Evolutionary conservation across 2,329 filamentous ascomycete genomes (phyloP).

Genomic region (Ophiostoma quercus): DNA sequence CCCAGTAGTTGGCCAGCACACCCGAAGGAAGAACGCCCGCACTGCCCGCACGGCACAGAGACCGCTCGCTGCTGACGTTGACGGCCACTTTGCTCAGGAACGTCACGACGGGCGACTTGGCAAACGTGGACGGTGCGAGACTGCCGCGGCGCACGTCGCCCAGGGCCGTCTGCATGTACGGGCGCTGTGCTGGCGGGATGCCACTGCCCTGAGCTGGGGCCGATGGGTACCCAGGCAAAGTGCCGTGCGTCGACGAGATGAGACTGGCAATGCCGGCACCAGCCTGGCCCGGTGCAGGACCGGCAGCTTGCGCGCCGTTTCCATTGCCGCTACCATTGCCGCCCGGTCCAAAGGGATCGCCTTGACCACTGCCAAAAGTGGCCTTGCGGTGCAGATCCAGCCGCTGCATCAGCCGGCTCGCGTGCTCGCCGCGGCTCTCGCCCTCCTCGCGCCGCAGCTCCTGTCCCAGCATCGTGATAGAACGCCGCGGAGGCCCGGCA

Average conservation of each 20-base stretch:
- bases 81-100: constrained; percentile 83
- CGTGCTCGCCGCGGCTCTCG: constrained; percentile 73
- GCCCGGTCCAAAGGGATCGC: background rate
- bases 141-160: constrained; percentile 51
- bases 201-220: background rate
- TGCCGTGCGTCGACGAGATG: constrained; percentile 76
- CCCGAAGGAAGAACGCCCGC: constrained; percentile 73
- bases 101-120: constrained; percentile 75
- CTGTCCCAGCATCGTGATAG: constrained; percentile 49
- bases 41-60: constrained; percentile 55
- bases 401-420: constrained; percentile 85
- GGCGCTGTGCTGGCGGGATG: constrained; percentile 20
- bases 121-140: constrained; percentile 76
- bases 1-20: constrained; percentile 91
- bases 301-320: constrained; percentile 29
- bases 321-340: background rate
- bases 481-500: constrained; percentile 44
- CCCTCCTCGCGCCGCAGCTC: constrained; percentile 59
- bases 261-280: constrained; percentile 78
- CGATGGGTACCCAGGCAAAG: constrained; percentile 55
- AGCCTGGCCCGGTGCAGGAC: constrained; percentile 40
- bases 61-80: constrained; percentile 70
- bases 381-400: constrained; percentile 82
- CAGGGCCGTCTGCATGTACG: constrained; percentile 35
- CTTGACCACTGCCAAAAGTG: constrained; percentile 41